Percentiles rank a stretch among this genome's conserved stretches.
Evolutionary conservation across 345 rosid genomes (phyloP).

Genomic region (Odontarrhena argentea): DNA sequence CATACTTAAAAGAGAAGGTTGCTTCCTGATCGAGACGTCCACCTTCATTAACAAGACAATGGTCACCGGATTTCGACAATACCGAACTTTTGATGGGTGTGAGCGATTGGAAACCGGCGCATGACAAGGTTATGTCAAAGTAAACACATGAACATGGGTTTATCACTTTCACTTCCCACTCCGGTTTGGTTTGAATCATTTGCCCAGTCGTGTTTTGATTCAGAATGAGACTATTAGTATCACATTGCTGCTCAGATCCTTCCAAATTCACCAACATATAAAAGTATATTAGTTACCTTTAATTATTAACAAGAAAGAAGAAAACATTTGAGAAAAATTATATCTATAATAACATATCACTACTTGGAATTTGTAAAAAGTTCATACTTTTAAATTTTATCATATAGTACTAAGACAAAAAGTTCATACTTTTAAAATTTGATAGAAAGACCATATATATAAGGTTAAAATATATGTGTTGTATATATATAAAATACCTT

Average conservation of each 20-base stretch:
- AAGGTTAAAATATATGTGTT: too few relatives aligned
- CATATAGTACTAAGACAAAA: too few relatives aligned
- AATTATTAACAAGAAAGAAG: too few relatives aligned
- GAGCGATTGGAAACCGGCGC: constrained; percentile 23
- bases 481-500: too few relatives aligned
- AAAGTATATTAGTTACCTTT: too few relatives aligned
- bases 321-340: too few relatives aligned
- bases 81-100: not conserved
- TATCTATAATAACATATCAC: too few relatives aligned
- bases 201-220: constrained; percentile 23
- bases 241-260: not conserved
- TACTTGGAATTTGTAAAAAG: too few relatives aligned
- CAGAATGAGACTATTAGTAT: not conserved
- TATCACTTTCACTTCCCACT: constrained; percentile 27
- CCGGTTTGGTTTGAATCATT: constrained; percentile 10
- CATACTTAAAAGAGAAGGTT: not conserved
- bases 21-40: too few relatives aligned
- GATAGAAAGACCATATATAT: too few relatives aligned
- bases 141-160: not conserved
- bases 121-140: not conserved
- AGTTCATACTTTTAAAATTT: too few relatives aligned
- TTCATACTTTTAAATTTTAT: too few relatives aligned
- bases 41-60: not conserved
- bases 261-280: not conserved
- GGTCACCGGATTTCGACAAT: not conserved